Evolutionary conservation across 2,329 filamentous ascomycete species (phyloP), one percentile per base, ranked within the genome.

Genomic region (Pestalotiopsis fici): DNA sequence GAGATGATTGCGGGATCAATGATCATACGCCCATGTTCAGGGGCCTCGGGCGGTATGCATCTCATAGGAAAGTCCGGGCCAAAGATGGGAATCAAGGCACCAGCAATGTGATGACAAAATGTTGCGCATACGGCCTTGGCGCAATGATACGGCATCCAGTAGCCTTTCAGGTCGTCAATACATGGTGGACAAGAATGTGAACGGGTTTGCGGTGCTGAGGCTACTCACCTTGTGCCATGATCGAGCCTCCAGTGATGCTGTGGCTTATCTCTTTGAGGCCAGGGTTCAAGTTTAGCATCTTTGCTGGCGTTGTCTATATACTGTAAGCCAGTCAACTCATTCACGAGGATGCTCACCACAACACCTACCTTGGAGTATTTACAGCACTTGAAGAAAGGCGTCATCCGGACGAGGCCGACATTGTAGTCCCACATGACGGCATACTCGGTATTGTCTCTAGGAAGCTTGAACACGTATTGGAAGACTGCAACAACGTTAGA

Each of bases 341-440:
- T 35, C 6, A 25, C 27, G 23, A 3, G n/a, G 39, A n/a, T 56
- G 57, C 59, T 31, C 27, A 35, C 11, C 11, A 35, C 11, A 35
- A 35, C 39, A 47, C 83, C 76, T 77, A 94, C 95, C 89, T 99
- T 99, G 71, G 91, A 87, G 76, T 95, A 95, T 70, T 91, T 90
- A 77, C 91, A 91, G 71, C 93, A 94, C 79, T 97, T 97, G 86
- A 98, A 98, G 77, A 98, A 93, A 31, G 94, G 92, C 2, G 95
- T 98, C 80, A 97, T 97, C 69, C 95, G 91, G 69, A 98, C 95
- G 35, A 98, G 90, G 9, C 96, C 96, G 69, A 95, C 89, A 74
- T 97, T 95, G 82, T 98, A 98, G 79, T 99, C 96, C 96, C 96
- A 99, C 88, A 98, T 94, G 69, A 98, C 90, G 0, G 88, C 88